phyloP scores from a whole-genome alignment of 75 land plant genomes.

The Ceratopteris richardii region DNA sequence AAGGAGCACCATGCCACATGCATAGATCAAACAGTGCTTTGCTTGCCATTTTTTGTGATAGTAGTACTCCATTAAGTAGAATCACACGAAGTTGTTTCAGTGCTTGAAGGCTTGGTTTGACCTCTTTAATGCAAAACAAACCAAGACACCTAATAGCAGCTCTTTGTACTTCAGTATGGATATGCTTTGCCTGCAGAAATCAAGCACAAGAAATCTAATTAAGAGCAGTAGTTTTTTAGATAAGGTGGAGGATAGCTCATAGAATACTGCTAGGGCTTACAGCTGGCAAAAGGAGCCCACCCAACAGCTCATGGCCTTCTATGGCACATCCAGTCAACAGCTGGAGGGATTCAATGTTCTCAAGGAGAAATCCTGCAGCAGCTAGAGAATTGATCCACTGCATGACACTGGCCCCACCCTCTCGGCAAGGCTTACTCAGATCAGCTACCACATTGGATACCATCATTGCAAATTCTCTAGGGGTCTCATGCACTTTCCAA shows the following conservation, averaged over 20 bases:
- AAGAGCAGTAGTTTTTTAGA: too few relatives aligned
- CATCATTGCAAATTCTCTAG: conserved; percentile 75
- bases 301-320: conserved; percentile 62
- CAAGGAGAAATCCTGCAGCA: conserved; percentile 64
- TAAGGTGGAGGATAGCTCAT: not conserved
- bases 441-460: conserved; percentile 47
- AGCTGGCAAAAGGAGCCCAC: conserved; percentile 68
- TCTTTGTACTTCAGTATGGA: conserved; percentile 69
- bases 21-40: conserved; percentile 75
- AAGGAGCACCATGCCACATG: conserved; percentile 65
- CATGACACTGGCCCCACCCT: conserved; percentile 68
- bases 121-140: conserved; percentile 51
- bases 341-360: conserved; percentile 42
- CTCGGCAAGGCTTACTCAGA: conserved; percentile 77
- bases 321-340: conserved; percentile 40
- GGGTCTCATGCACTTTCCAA: conserved; percentile 66
- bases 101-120: conserved; percentile 46
- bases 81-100: conserved; percentile 59
- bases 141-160: conserved; percentile 68
- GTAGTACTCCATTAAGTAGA: conserved; percentile 32
- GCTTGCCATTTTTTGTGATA: conserved; percentile 48
- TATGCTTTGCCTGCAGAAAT: conserved; percentile 67
- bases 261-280: conserved; percentile 26
- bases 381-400: conserved; percentile 96
- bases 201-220: not conserved